Conservation (phyloP, 2,329 filamentous ascomycete species). For the Trichophyton simii region DNA sequence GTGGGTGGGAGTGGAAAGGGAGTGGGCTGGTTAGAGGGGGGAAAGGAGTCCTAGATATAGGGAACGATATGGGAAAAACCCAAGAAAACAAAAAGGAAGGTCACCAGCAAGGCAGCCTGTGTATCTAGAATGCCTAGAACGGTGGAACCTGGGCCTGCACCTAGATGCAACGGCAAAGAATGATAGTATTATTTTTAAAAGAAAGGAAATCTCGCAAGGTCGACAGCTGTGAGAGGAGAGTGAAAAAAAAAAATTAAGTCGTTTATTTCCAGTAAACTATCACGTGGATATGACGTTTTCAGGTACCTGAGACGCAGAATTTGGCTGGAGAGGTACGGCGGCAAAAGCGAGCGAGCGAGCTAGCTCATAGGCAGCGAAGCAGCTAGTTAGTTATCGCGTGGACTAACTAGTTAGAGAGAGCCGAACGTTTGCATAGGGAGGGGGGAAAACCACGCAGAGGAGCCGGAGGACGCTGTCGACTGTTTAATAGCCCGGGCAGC, state of each 20-base stretch:
- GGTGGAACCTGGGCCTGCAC: neutral
- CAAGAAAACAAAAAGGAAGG: neutral
- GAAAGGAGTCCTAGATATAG: neutral
- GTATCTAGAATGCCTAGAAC: neutral
- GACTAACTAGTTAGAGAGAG: too few relatives aligned
- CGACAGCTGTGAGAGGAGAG: too few relatives aligned
- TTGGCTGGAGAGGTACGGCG: neutral
- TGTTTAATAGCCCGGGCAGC: too few relatives aligned
- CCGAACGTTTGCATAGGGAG: too few relatives aligned
- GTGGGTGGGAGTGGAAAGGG: neutral
- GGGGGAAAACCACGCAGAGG: too few relatives aligned
- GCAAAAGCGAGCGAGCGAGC: neutral
- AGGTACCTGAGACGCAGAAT: neutral
- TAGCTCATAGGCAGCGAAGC: too few relatives aligned
- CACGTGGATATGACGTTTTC: slow-evolving; percentile 1
- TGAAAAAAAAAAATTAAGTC: neutral
- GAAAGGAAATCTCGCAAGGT: neutral
- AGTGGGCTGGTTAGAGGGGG: neutral
- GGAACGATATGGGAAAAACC: neutral
- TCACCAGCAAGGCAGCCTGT: neutral
- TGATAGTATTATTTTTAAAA: neutral
- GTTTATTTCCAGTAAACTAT: neutral
- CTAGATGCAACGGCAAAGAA: neutral
- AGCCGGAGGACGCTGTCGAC: too few relatives aligned
- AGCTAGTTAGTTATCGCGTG: too few relatives aligned